Conservation (phyloP, 73 alveolate species). For the Paramecium pentaurelia region DNA sequence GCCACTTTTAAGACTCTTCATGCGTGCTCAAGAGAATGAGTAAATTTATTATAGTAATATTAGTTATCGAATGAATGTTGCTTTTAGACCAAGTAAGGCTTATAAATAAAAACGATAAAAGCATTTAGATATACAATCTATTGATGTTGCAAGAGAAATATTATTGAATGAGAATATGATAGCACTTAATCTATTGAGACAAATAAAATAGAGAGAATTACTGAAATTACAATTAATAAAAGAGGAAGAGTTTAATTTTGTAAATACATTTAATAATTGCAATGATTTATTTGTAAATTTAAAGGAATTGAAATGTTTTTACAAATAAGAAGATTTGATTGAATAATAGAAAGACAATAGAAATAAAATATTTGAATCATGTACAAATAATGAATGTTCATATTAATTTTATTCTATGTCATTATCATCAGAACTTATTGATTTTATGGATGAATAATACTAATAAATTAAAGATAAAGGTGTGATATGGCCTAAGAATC, state of each 20-base stretch:
- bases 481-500: conserved; percentile 6
- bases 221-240: background rate
- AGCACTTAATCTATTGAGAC: background rate
- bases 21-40: conserved; percentile 44
- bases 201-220: background rate
- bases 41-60: background rate
- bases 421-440: background rate
- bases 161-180: background rate
- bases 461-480: background rate
- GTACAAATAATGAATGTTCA: background rate
- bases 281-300: background rate
- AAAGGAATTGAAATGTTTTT: background rate
- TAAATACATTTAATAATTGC: background rate
- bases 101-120: conserved; percentile 8
- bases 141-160: background rate
- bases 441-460: conserved; percentile 22
- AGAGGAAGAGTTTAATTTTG: background rate
- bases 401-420: background rate
- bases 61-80: conserved; percentile 18
- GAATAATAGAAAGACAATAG: background rate
- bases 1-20: conserved; percentile 14
- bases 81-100: background rate
- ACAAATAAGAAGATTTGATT: background rate
- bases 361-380: background rate
- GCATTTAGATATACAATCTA: background rate